Conservation (phyloP, 1,284 basidiomycete genomes). For the Heterobasidion annosum region DNA sequence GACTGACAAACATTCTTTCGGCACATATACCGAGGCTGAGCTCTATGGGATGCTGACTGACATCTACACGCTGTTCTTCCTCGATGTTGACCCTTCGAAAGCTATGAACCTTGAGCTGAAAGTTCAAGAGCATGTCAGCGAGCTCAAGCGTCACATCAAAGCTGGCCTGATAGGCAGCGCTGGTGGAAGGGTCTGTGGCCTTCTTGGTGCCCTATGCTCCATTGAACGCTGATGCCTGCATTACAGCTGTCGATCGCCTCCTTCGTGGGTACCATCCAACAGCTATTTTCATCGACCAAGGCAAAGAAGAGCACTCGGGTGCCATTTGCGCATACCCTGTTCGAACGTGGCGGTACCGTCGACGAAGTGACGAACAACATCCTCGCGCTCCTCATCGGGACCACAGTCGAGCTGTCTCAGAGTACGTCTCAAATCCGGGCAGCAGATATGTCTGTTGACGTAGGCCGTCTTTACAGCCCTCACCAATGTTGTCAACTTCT, state of each 20-base stretch:
- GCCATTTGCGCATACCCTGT: conserved; percentile 47
- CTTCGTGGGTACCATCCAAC: conserved; percentile 32
- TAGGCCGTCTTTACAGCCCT: conserved; percentile 24
- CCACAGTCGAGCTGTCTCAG: conserved; percentile 61
- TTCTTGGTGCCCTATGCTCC: conserved; percentile 5
- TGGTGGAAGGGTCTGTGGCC: conserved; percentile 6
- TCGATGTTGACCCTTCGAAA: conserved; percentile 54
- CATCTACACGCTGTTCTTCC: conserved; percentile 69
- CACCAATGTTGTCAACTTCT: conserved; percentile 47
- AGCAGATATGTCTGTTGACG: not conserved
- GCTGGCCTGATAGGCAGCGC: conserved; percentile 9
- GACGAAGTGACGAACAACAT: conserved; percentile 61
- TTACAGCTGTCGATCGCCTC: conserved; percentile 39
- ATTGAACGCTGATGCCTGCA: no score
- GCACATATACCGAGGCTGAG: conserved; percentile 51
- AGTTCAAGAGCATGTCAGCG: conserved; percentile 40
- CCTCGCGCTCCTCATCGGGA: conserved; percentile 60
- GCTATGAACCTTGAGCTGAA: conserved; percentile 43
- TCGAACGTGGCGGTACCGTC: conserved; percentile 40
- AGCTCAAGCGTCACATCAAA: conserved; percentile 51
- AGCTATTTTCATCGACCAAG: conserved; percentile 32
- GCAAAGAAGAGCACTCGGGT: conserved; percentile 35
- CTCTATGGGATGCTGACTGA: conserved; percentile 57
- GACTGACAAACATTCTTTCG: conserved; percentile 39
- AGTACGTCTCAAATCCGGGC: conserved; percentile 27